A percentile compares a stretch with the other conserved stretches of the same genome.
These are phyloP conservation scores for Blastobotrys petasosporus DNA, from an alignment of 1,139 yeast species.

Conservation along the genomic window DNA sequence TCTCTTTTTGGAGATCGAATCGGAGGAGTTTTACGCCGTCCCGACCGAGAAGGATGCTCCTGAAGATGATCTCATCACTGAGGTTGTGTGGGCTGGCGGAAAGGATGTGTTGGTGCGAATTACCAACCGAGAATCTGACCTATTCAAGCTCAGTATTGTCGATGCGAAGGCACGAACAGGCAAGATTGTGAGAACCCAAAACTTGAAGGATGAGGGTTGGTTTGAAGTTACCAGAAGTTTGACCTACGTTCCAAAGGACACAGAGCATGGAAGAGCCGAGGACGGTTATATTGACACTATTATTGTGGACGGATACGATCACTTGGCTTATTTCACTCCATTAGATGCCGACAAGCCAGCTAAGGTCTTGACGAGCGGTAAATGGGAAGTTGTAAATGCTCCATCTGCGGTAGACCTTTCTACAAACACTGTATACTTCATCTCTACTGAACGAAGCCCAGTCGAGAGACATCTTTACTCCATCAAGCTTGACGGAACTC, in stretches of 20 bases:
- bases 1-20: conserved; percentile 39
- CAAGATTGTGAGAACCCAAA: conserved; percentile 40
- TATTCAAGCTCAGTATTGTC: conserved; percentile 51
- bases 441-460: conserved; percentile 52
- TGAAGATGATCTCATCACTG: conserved; percentile 55
- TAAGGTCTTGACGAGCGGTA: conserved; percentile 49
- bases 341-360: conserved; percentile 42
- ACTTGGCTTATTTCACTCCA: conserved; percentile 60
- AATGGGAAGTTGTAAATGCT: conserved; percentile 63
- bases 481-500: conserved; percentile 40
- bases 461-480: conserved; percentile 54
- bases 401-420: conserved; percentile 52
- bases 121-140: conserved; percentile 66
- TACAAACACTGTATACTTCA: conserved; percentile 53
- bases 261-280: conserved; percentile 33
- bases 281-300: conserved; percentile 71
- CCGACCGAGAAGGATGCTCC: conserved; percentile 27
- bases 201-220: conserved; percentile 47
- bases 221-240: conserved; percentile 81
- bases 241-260: conserved; percentile 58
- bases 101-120: conserved; percentile 53
- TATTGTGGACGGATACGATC: conserved; percentile 58
- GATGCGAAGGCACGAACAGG: conserved; percentile 39
- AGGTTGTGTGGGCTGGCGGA: conserved; percentile 62
- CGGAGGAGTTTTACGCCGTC: conserved; percentile 28